Evolutionary conservation across 352 stramenopile genomes (phyloP).

Genomic region (Discostella stelligera): DNA sequence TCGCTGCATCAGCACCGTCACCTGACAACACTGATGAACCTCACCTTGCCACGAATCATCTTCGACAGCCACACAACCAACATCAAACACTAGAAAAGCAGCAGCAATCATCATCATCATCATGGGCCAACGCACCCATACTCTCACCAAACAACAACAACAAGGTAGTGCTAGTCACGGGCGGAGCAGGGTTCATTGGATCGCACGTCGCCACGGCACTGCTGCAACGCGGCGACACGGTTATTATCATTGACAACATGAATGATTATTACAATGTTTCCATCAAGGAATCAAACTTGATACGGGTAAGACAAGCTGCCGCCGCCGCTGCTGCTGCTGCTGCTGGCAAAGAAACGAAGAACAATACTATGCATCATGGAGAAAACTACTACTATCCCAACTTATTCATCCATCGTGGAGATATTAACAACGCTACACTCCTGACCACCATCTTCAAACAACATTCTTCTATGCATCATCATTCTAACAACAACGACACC

Average conservation of each 20-base stretch:
- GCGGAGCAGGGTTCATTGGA: slow-evolving; percentile 95
- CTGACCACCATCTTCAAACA: no score
- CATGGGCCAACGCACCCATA: no score
- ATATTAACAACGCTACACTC: slow-evolving; percentile 89
- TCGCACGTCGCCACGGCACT: slow-evolving; percentile 89
- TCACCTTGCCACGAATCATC: no score
- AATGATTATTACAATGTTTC: slow-evolving; percentile 99
- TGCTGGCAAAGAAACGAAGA: slow-evolving; percentile 21
- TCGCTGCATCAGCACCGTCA: no score
- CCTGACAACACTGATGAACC: no score
- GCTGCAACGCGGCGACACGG: slow-evolving; percentile 75
- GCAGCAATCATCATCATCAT: no score
- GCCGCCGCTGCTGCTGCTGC: no score
- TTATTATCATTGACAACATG: slow-evolving; percentile 97
- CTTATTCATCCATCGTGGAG: slow-evolving; percentile 83
- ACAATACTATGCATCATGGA: no score
- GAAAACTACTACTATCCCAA: background rate
- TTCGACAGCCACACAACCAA: no score
- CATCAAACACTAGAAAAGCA: no score
- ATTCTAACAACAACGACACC: slow-evolving; percentile 85
- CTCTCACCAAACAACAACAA: slow-evolving; percentile 43
- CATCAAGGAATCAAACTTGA: slow-evolving; percentile 95
- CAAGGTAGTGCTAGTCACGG: slow-evolving; percentile 89
- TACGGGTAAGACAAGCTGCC: slow-evolving; percentile 74
- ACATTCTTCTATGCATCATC: slow-evolving; percentile 85